A percentile compares a stretch with the other conserved stretches of the same genome.
phyloP scores from a whole-genome alignment of 106 monocot genomes.

The Ottelia alismoides region DNA sequence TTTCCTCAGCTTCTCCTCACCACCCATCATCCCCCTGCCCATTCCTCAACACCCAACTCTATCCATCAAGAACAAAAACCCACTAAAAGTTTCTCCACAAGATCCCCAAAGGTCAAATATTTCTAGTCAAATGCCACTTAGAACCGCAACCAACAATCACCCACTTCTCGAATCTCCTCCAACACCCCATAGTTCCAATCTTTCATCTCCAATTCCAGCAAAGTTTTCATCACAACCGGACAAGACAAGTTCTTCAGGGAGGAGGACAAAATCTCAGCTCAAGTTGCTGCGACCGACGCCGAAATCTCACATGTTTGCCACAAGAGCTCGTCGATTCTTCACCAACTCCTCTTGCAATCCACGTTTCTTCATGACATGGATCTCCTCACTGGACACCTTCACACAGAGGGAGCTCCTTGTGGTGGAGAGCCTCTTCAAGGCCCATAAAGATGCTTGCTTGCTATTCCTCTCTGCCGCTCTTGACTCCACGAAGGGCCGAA shows the following conservation, averaged over 20 bases:
- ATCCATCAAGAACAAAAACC: conserved; percentile 6
- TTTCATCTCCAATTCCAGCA: not conserved
- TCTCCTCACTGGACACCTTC: conserved; percentile 31
- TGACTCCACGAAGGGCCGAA: conserved; percentile 36
- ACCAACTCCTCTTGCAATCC: conserved; percentile 13
- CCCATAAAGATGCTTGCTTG: conserved; percentile 54
- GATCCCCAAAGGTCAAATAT: no score
- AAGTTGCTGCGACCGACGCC: conserved; percentile 7
- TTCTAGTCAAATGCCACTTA: no score
- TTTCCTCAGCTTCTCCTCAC: conserved; percentile 10
- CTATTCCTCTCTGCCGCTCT: conserved; percentile 52
- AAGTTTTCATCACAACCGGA: not conserved
- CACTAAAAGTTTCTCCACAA: not conserved
- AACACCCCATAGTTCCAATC: not conserved
- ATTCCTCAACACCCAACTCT: conserved; percentile 1
- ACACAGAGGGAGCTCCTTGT: conserved; percentile 41
- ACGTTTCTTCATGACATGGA: conserved; percentile 86
- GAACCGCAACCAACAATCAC: no score
- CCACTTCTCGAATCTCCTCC: not conserved
- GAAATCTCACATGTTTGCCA: conserved; percentile 17
- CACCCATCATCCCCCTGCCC: conserved; percentile 1
- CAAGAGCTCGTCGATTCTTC: conserved; percentile 33
- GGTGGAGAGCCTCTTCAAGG: conserved; percentile 65
- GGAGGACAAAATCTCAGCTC: conserved; percentile 4
- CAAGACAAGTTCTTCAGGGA: not conserved